Evolutionary conservation across 352 stramenopile species (phyloP).

Genomic region (Blastocystis sp.): DNA sequence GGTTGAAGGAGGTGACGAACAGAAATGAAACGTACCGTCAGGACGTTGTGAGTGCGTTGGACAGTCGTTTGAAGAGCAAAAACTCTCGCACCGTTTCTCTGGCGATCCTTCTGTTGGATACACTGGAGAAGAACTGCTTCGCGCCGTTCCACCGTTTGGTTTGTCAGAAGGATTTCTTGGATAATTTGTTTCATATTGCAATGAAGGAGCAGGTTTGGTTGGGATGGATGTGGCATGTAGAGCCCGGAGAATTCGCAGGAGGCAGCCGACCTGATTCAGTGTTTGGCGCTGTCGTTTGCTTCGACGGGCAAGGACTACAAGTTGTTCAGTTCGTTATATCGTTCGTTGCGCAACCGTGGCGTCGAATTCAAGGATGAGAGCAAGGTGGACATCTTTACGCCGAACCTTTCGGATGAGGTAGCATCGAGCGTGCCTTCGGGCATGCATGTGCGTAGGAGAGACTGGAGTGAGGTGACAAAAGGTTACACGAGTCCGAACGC

Average conservation of each 20-base stretch:
- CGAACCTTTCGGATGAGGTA: slow-evolving; percentile 67
- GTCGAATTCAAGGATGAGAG: slow-evolving; percentile 22
- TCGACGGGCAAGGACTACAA: slow-evolving; percentile 42
- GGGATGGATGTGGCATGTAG: background rate
- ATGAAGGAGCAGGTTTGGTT: slow-evolving; percentile 43
- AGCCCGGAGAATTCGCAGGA: slow-evolving; percentile 30
- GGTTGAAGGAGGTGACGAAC: background rate
- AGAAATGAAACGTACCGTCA: slow-evolving; percentile 37
- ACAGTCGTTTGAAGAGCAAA: slow-evolving; percentile 38
- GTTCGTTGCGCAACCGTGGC: slow-evolving; percentile 26
- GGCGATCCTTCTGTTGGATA: slow-evolving; percentile 48
- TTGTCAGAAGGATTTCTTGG: slow-evolving; percentile 53
- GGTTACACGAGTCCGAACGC: slow-evolving; percentile 54
- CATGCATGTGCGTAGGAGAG: slow-evolving; percentile 21
- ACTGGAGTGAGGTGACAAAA: background rate
- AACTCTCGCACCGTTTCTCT: slow-evolving; percentile 34
- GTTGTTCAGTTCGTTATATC: slow-evolving; percentile 37
- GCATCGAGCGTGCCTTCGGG: background rate
- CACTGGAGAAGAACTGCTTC: slow-evolving; percentile 55
- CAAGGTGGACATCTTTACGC: slow-evolving; percentile 74
- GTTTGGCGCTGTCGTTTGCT: slow-evolving; percentile 36
- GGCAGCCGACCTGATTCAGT: slow-evolving; percentile 35
- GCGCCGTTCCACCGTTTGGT: slow-evolving; percentile 16
- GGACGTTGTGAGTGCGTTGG: slow-evolving; percentile 26
- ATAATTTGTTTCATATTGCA: slow-evolving; percentile 55